phyloP scores from a whole-genome alignment of 768 basidiomycete species.

The Asterophora lycoperdoides region DNA sequence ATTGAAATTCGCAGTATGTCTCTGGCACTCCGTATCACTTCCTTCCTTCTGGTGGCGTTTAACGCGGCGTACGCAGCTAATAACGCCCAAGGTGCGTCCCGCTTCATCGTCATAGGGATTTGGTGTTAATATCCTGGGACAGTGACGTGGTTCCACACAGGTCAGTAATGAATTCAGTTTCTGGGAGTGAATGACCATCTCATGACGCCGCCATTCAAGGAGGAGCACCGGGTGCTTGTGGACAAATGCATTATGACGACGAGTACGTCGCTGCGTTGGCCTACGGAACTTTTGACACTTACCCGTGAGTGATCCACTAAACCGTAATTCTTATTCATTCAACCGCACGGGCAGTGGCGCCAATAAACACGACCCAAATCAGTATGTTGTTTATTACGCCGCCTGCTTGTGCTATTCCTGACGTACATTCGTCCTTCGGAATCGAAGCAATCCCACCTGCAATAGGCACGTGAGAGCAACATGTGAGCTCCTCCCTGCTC shows the following conservation, averaged over 20 bases:
- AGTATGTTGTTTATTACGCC: background rate
- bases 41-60: no score
- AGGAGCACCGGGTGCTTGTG: conserved; percentile 12
- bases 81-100: no score
- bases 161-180: no score
- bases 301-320: no score
- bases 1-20: no score
- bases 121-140: no score
- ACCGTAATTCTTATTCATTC: no score
- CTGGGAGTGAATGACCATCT: background rate
- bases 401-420: background rate
- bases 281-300: conserved; percentile 3
- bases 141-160: background rate
- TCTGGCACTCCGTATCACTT: no score
- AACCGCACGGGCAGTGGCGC: conserved; percentile 8
- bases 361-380: conserved; percentile 7
- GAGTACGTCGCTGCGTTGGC: conserved; percentile 15
- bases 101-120: no score
- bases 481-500: conserved; percentile 3
- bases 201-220: background rate
- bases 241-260: conserved; percentile 2
- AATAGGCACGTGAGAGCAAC: conserved; percentile 10
- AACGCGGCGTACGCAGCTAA: no score
- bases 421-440: background rate
- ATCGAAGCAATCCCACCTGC: conserved; percentile 18